These are phyloP conservation scores for Pleurozium schreberi DNA, from an alignment of 225 moss, liverwort and hornwort species.

Conservation along the genomic window DNA sequence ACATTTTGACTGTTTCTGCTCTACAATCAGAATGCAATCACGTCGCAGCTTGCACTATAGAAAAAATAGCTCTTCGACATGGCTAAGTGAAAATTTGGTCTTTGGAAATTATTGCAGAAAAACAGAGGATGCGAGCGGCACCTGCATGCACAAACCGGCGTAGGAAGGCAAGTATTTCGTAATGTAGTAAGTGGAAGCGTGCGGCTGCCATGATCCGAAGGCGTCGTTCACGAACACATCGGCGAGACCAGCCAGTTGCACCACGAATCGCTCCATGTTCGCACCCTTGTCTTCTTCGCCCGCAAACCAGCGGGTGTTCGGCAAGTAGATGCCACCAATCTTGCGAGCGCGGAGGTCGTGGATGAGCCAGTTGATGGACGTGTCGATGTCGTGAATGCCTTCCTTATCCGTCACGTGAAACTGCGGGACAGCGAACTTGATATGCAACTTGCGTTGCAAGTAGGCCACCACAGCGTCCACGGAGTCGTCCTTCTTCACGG, in stretches of 20 bases:
- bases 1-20: background rate
- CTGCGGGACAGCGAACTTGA: constrained; percentile 77
- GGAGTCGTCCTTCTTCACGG: constrained; percentile 60
- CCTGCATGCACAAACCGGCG: constrained; percentile 90
- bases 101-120: background rate
- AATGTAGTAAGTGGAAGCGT: constrained; percentile 74
- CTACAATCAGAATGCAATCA: background rate
- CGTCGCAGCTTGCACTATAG: background rate
- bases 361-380: constrained; percentile 88
- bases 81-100: too few relatives aligned
- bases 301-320: constrained; percentile 87
- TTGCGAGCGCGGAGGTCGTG: constrained; percentile 79
- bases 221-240: constrained; percentile 94
- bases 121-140: constrained; percentile 1
- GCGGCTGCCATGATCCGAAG: constrained; percentile 92
- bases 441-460: constrained; percentile 78
- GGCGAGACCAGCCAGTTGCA: constrained; percentile 88
- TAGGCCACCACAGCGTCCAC: constrained; percentile 85
- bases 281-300: constrained; percentile 77
- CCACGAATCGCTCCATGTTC: constrained; percentile 78
- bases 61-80: background rate
- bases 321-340: constrained; percentile 85
- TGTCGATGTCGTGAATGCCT: constrained; percentile 85
- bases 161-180: constrained; percentile 86
- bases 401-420: constrained; percentile 66